Percentiles rank a stretch among this genome's conserved stretches.
phyloP scores from a whole-genome alignment of 345 rosid species.

The Kandelia obovata region DNA sequence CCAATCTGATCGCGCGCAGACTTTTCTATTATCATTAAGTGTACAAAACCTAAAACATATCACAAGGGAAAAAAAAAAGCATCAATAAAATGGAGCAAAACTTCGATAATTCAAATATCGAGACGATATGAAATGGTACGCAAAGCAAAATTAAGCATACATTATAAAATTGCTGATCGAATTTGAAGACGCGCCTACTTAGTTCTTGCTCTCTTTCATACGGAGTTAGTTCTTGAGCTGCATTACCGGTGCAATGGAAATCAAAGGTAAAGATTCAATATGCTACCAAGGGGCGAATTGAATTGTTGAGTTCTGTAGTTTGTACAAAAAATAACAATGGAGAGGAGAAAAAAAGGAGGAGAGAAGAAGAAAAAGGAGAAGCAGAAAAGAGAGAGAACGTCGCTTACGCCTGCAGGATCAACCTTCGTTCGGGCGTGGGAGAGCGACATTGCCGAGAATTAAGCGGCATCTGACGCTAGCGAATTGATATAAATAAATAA shows the following conservation, averaged over 20 bases:
- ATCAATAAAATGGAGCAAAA: not conserved
- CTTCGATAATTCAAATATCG: not conserved
- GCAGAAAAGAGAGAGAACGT: conserved; percentile 25
- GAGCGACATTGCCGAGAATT: conserved; percentile 46
- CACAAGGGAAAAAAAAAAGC: not conserved
- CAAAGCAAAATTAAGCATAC: no score
- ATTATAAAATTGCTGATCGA: not conserved
- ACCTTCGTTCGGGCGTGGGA: conserved; percentile 23
- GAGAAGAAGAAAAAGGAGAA: conserved; percentile 8
- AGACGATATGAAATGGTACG: not conserved
- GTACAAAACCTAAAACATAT: conserved; percentile 20
- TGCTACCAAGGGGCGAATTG: not conserved
- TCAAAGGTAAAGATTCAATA: not conserved
- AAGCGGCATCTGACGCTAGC: conserved; percentile 33
- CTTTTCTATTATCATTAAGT: conserved; percentile 13
- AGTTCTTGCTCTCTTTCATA: not conserved
- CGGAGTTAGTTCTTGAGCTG: not conserved
- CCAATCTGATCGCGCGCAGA: conserved; percentile 16
- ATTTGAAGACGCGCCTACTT: conserved; percentile 8
- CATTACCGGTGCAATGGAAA: not conserved
- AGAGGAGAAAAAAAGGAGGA: conserved; percentile 16
- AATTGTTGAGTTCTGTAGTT: conserved; percentile 4
- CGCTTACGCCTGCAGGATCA: conserved; percentile 28
- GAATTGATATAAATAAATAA: no score
- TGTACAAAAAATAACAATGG: conserved; percentile 8